Evolutionary conservation across 805 yeast genomes (phyloP), one percentile per base, ranked within the genome.

Genomic region (Teunomyces kruisii): DNA sequence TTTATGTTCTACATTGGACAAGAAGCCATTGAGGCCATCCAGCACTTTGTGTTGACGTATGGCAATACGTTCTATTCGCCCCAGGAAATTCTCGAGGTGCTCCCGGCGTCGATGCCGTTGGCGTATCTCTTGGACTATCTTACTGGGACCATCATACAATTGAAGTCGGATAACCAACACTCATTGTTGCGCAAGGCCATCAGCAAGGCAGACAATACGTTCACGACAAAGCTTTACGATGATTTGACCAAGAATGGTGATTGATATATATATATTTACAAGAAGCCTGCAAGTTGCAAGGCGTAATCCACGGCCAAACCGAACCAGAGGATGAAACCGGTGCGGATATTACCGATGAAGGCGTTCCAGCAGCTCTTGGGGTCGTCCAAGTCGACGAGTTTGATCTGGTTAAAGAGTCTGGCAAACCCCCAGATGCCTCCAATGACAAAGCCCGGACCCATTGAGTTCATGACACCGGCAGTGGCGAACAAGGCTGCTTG

Each of bases 311-410:
- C 50, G 37, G 83, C 59, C 54, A 87, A 75, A 7, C 92, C 94
- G 31, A 72, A 62, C 68, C 86, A 79, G 50, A 87, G 74, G 37
- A 78, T 76, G 58, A 82, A 74, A 0, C 94, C 95, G 2, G 96
- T 87, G 45, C 74, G 74, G 54, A 91, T 86, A 62, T 92, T 94
- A 32, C 81, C 78, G 13, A 74, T 74, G 61, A 94, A 94, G 63
- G 83, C 80, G 45, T 75, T 73, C 90, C 97, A 88, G 67, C 99
- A 94, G 56, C 82, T 77, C 27, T 65, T 72, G 10, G 96, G 96
- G 54, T 80, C 70, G 60, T 94, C 88, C 46, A 94, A 72, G 60
- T 94, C 80, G 6, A 91, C 97, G 13, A 68, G 74, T 44, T 68
- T 71, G 54, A 91, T 85, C 86, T 86, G 86, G 30, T 66, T 66